Evolutionary conservation across 108 stramenopile species (phyloP), one percentile per base, ranked within the genome.

Genomic region (Skeletonema marinoi): DNA sequence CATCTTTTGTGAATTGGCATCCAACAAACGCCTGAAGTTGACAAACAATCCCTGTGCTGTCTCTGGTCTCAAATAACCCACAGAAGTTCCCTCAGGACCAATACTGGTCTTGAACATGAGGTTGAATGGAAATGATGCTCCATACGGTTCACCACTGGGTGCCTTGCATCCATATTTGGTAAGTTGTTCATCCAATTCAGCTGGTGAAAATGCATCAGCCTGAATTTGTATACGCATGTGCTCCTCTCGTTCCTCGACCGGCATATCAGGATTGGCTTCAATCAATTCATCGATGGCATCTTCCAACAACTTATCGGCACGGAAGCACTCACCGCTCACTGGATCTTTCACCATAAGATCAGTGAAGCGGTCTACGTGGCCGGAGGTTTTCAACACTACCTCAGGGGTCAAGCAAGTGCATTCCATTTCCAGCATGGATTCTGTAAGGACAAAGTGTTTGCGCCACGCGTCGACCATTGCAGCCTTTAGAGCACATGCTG

Each of bases 41-140:
- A 99, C 98, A 82, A 99, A 99, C 16, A 99, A 74, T 62, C 96
- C 96, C 86, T 98, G 97, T 6, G 99, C 99, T 7, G 99, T 99
- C 87, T 99, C 99, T 3, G 99, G 99, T 29, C 99, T 91, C 87
- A 99, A 88, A 86, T 93, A 99, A 36, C 98, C 99, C 41, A 96
- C 96, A 32, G 87, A 41, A 16, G 96, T 96, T 21, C 99, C 99
- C 85, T 98, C 97, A 12, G 99, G 99, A 32, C 99, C 99, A 71
- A 99, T 99, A 56, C 93, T 95, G 39, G 98, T 99, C 88, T 97
- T 95, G 87, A 99, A 99, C 99, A 99, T 99, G 65, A 99, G 89
- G 87, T 99, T 99, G 92, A 99, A 99, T 7, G 99, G 98, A 73
- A 98, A 99, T 32, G 98, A 96, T 56, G 91, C 88, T 66, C 92